These are phyloP conservation scores for Trypanosoma caninum DNA, from an alignment of 208 protist genomes.

Conservation along the genomic window DNA sequence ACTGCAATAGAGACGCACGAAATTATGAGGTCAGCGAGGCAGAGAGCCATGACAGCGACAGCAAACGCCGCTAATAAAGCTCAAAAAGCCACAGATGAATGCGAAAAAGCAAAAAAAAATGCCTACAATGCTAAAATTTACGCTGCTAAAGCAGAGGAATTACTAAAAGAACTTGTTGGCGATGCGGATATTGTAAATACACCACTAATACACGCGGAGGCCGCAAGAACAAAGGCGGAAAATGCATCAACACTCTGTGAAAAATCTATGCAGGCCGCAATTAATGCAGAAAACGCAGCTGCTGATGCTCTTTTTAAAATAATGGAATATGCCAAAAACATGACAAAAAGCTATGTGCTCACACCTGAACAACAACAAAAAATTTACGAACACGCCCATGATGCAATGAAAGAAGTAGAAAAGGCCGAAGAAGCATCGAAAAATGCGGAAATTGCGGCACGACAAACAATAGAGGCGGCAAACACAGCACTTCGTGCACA, in stretches of 20 bases:
- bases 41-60: background rate
- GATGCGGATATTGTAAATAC: too few relatives aligned
- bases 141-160: background rate
- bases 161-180: background rate
- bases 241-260: too few relatives aligned
- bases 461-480: background rate
- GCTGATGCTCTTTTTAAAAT: too few relatives aligned
- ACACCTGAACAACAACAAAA: background rate
- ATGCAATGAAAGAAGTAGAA: background rate
- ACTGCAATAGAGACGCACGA: background rate
- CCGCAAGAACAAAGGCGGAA: background rate
- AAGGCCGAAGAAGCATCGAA: background rate
- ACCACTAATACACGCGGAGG: too few relatives aligned
- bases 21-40: background rate
- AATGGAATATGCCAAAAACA: too few relatives aligned
- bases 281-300: too few relatives aligned
- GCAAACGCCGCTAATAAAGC: background rate
- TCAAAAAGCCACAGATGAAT: background rate
- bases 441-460: background rate
- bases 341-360: too few relatives aligned
- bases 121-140: background rate
- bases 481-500: background rate
- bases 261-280: too few relatives aligned
- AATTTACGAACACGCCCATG: background rate
- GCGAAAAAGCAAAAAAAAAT: background rate